These are phyloP conservation scores for Nakazawaea anatomiae DNA, from an alignment of 805 yeast species.

Conservation along the genomic window DNA sequence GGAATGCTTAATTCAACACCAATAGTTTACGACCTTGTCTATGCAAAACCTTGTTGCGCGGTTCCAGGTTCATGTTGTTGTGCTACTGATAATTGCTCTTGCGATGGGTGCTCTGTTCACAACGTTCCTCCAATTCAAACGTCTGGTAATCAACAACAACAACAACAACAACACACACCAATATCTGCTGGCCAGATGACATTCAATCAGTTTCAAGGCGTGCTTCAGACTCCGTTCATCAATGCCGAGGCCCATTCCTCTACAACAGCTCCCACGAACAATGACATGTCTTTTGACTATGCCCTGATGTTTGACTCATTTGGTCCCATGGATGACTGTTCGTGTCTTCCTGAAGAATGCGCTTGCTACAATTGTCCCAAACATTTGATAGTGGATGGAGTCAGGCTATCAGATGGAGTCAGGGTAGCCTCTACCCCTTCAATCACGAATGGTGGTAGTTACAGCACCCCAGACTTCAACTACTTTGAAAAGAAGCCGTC, in stretches of 20 bases:
- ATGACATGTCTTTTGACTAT: background rate
- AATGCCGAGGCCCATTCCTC: too few relatives aligned
- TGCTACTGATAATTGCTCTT: conserved; percentile 23
- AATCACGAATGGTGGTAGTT: background rate
- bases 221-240: too few relatives aligned
- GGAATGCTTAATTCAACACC: background rate
- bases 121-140: background rate
- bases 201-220: background rate
- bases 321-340: conserved; percentile 18
- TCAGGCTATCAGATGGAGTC: conserved; percentile 22
- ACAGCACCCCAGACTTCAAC: background rate
- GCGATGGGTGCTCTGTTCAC: conserved; percentile 26
- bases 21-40: conserved; percentile 21
- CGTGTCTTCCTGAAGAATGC: conserved; percentile 26
- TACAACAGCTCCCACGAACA: background rate
- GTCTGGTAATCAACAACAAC: background rate
- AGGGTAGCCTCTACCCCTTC: conserved; percentile 12
- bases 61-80: conserved; percentile 30
- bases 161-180: background rate
- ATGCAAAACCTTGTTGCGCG: conserved; percentile 24
- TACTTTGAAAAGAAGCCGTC: background rate
- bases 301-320: background rate
- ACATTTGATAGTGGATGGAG: conserved; percentile 27
- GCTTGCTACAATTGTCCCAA: conserved; percentile 26
- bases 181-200: background rate